A percentile compares a stretch with the other conserved stretches of the same genome.
phyloP scores from a whole-genome alignment of 495 filamentous ascomycete species.

The Chaetomium tenue region DNA sequence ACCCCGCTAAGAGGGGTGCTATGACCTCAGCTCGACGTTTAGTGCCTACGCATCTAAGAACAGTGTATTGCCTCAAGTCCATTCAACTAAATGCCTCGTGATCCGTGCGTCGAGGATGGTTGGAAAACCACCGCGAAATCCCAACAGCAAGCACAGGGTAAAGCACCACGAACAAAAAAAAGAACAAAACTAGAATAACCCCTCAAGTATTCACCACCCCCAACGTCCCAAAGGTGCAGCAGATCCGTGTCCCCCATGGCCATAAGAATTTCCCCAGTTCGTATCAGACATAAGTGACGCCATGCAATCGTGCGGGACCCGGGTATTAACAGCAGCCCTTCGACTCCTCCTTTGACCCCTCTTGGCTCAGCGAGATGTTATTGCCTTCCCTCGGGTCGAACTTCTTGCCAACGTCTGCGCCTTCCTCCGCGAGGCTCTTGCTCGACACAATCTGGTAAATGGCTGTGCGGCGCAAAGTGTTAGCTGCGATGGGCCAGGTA shows the following conservation, averaged over 20 bases:
- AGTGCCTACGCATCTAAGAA: constrained; percentile 10
- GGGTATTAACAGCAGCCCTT: constrained; percentile 72
- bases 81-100: constrained; percentile 37
- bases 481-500: neutral
- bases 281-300: constrained; percentile 48
- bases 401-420: constrained; percentile 61
- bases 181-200: constrained; percentile 31
- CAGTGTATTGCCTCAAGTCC: constrained; percentile 31
- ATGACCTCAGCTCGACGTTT: neutral
- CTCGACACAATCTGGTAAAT: constrained; percentile 99
- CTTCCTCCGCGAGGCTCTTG: constrained; percentile 85
- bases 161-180: constrained; percentile 39
- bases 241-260: constrained; percentile 41
- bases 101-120: constrained; percentile 30
- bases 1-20: neutral
- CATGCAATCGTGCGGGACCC: constrained; percentile 46
- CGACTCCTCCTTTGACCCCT: constrained; percentile 63
- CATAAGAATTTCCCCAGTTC: constrained; percentile 36
- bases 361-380: constrained; percentile 77
- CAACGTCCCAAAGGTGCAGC: constrained; percentile 39
- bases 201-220: constrained; percentile 26
- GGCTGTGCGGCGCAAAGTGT: constrained; percentile 55
- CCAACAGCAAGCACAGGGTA: constrained; percentile 26
- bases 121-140: constrained; percentile 27
- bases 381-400: constrained; percentile 50